Percentiles rank a stretch among this genome's conserved stretches.
phyloP scores from a whole-genome alignment of 1,284 basidiomycete genomes.

The Leccinum pachyderme region DNA sequence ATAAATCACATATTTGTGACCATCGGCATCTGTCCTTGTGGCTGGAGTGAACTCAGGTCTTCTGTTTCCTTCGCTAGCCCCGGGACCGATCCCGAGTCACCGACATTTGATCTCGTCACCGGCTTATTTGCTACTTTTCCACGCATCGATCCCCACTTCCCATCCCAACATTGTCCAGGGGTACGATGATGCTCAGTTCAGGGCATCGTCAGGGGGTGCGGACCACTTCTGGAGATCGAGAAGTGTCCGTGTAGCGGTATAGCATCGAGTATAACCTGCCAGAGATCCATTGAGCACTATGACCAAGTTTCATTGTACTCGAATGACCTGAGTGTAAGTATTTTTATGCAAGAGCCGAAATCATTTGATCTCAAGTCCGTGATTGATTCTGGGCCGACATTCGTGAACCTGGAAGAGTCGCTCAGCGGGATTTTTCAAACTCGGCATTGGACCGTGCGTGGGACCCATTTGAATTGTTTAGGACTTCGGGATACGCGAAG shows the following conservation, averaged over 20 bases:
- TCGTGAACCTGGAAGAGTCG: no score
- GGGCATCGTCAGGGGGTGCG: background rate
- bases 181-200: no score
- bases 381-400: constrained; percentile 11
- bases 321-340: background rate
- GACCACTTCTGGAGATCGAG: background rate
- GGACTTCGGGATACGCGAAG: background rate
- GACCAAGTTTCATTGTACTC: background rate
- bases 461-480: constrained; percentile 27
- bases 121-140: no score
- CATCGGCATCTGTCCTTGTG: background rate
- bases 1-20: no score
- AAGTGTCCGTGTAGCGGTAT: background rate
- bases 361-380: constrained; percentile 21
- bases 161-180: no score
- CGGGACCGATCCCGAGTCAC: no score
- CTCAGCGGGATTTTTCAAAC: no score
- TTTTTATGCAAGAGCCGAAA: constrained; percentile 36
- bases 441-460: constrained; percentile 28
- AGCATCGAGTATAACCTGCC: background rate
- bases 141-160: no score
- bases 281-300: background rate
- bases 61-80: no score
- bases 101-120: no score
- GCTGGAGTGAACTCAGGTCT: no score